A percentile compares a stretch with the other conserved stretches of the same genome.
Evolutionary conservation across 495 filamentous ascomycete species (phyloP).

Genomic region (Aspergillus diversus): DNA sequence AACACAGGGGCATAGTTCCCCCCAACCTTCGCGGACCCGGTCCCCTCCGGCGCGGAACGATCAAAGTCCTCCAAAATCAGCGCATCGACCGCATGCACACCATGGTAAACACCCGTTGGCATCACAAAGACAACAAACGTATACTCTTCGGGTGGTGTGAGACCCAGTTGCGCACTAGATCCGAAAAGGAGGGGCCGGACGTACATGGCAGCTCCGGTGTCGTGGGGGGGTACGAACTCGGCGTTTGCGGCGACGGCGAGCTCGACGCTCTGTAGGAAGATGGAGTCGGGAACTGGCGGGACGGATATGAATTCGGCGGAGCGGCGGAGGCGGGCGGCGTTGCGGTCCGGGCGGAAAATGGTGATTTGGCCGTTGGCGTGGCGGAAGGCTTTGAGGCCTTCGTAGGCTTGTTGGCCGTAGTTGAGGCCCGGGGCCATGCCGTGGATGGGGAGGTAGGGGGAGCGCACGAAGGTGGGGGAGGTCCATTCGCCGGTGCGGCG

Average conservation of each 20-base stretch:
- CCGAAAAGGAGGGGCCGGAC: slow-evolving; percentile 87
- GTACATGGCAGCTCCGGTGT: slow-evolving; percentile 86
- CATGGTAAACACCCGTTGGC: slow-evolving; percentile 89
- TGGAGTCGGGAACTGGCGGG: slow-evolving; percentile 69
- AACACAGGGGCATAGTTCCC: slow-evolving; percentile 74
- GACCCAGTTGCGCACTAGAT: slow-evolving; percentile 74
- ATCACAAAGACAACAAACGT: slow-evolving; percentile 83
- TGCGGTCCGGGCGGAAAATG: slow-evolving; percentile 80
- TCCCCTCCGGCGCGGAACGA: slow-evolving; percentile 57
- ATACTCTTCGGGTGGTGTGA: slow-evolving; percentile 86
- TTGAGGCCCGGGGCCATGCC: slow-evolving; percentile 90
- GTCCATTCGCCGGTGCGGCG: slow-evolving; percentile 64
- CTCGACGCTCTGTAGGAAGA: slow-evolving; percentile 74
- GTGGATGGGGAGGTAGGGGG: slow-evolving; percentile 81
- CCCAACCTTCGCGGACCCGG: slow-evolving; percentile 58
- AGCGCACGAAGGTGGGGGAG: slow-evolving; percentile 68
- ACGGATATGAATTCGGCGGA: slow-evolving; percentile 78
- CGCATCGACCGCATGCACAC: slow-evolving; percentile 76
- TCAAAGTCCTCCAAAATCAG: slow-evolving; percentile 73
- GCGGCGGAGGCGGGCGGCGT: slow-evolving; percentile 79
- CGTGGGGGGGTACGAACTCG: slow-evolving; percentile 82
- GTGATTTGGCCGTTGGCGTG: slow-evolving; percentile 61
- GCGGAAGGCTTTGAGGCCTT: slow-evolving; percentile 91
- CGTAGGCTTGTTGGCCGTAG: slow-evolving; percentile 93
- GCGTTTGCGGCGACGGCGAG: slow-evolving; percentile 84